phyloP scores from a whole-genome alignment of 2,329 filamentous ascomycete species.

The Sporothrix euskadiensis region DNA sequence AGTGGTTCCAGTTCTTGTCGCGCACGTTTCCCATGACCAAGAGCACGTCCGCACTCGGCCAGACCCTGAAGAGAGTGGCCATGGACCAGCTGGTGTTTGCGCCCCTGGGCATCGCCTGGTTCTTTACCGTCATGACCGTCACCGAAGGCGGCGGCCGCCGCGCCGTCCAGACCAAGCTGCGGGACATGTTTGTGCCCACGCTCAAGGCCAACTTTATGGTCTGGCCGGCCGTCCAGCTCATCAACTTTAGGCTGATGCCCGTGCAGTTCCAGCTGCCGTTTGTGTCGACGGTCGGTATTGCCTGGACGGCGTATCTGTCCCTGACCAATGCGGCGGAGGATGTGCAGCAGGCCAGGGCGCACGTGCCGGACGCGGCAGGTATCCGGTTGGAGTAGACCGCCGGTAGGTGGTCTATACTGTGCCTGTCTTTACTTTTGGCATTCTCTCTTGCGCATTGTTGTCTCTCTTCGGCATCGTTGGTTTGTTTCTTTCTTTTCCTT shows the following conservation, averaged over 20 bases:
- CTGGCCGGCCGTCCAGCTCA: constrained; percentile 92
- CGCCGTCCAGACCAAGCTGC: constrained; percentile 79
- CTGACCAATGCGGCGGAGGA: constrained; percentile 86
- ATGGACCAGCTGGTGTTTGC: constrained; percentile 94
- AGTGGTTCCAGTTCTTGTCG: constrained; percentile 89
- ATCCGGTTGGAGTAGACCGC: constrained; percentile 41
- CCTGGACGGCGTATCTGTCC: constrained; percentile 96
- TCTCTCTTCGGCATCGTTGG: not conserved
- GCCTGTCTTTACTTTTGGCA: not conserved
- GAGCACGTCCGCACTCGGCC: constrained; percentile 66
- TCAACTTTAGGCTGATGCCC: constrained; percentile 95
- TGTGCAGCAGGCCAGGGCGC: constrained; percentile 42
- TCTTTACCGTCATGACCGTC: constrained; percentile 96
- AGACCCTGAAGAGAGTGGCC: constrained; percentile 85
- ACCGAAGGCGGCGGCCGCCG: constrained; percentile 86
- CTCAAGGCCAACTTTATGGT: constrained; percentile 94
- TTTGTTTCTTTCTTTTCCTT: not conserved
- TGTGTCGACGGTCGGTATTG: constrained; percentile 91
- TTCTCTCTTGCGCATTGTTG: not conserved
- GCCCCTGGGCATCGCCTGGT: constrained; percentile 71
- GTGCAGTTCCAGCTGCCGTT: constrained; percentile 97
- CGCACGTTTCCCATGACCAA: constrained; percentile 82
- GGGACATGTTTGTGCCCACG: constrained; percentile 90
- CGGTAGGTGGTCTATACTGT: not conserved
- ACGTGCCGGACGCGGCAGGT: constrained; percentile 39